Conservation (phyloP, 495 filamentous ascomycete genomes). For the Rusavskia elegans region DNA sequence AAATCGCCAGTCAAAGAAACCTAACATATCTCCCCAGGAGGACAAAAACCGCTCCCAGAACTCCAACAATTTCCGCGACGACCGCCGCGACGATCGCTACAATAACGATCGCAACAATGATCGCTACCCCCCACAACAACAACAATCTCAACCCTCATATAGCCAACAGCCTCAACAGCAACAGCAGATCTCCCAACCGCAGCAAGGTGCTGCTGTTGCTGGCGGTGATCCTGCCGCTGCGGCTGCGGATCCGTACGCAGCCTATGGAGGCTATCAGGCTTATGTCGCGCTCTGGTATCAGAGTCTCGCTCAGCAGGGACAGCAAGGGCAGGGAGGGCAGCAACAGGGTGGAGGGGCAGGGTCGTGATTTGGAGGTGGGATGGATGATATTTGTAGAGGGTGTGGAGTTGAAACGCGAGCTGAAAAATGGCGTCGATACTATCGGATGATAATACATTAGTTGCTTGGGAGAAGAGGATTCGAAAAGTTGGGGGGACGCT, state of each 20-base stretch:
- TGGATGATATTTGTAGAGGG: not conserved
- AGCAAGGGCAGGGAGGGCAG: conserved; percentile 4
- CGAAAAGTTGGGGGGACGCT: no score
- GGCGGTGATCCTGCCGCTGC: no score
- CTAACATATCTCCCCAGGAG: conserved; percentile 20
- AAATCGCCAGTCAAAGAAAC: not conserved
- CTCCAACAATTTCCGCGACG: conserved; percentile 27
- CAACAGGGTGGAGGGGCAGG: conserved; percentile 1
- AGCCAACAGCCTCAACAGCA: conserved; percentile 17
- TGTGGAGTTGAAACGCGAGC: no score
- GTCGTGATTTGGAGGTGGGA: not conserved
- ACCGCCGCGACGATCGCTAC: conserved; percentile 25
- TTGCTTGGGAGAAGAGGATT: no score
- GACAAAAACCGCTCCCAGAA: conserved; percentile 21
- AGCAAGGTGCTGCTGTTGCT: conserved; percentile 30
- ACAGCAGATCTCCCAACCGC: conserved; percentile 10
- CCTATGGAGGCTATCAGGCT: conserved; percentile 48
- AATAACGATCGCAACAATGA: conserved; percentile 22
- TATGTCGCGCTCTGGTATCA: conserved; percentile 52
- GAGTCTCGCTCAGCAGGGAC: conserved; percentile 29
- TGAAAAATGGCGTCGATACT: no score
- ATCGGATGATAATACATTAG: no score
- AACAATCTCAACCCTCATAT: conserved; percentile 17
- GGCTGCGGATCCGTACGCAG: conserved; percentile 43
- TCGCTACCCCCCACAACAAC: conserved; percentile 21